These are phyloP conservation scores for Nitzschia palea DNA, from an alignment of 108 stramenopile genomes.

Conservation along the genomic window DNA sequence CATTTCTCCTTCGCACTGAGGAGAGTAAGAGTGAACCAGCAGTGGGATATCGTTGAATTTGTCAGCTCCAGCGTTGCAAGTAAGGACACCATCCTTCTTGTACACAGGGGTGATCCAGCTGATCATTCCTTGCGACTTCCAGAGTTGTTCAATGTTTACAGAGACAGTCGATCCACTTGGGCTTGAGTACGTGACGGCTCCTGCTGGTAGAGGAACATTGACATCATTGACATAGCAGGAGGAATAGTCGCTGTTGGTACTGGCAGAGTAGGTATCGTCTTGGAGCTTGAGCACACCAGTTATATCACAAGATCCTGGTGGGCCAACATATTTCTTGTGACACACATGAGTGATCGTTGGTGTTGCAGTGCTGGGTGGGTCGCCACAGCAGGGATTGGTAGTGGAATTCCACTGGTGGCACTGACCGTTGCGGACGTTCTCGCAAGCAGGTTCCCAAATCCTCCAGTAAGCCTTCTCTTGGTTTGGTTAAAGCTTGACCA, in stretches of 20 bases:
- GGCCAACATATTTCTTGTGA: not conserved
- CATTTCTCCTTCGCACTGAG: not conserved
- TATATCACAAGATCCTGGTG: not conserved
- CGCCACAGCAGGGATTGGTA: conserved; percentile 19
- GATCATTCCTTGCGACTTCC: not conserved
- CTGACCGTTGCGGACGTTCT: conserved; percentile 1
- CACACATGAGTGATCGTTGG: no score
- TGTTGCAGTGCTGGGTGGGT: no score
- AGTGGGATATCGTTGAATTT: not conserved
- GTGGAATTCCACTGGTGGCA: not conserved
- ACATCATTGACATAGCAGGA: not conserved
- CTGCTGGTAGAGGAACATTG: not conserved
- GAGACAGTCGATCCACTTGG: not conserved
- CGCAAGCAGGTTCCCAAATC: conserved; percentile 13
- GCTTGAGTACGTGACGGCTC: not conserved
- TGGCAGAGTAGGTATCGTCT: not conserved
- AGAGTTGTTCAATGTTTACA: not conserved
- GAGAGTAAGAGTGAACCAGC: not conserved
- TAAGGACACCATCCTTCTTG: no score
- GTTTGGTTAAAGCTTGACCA: not conserved
- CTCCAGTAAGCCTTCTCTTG: conserved; percentile 14
- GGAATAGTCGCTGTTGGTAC: not conserved
- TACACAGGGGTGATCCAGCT: not conserved
- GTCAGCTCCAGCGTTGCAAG: no score
- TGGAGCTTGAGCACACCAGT: not conserved